Evolutionary conservation across 108 stramenopile genomes (phyloP), one percentile per base, ranked within the genome.

Genomic region (Skeletonema menzelii): DNA sequence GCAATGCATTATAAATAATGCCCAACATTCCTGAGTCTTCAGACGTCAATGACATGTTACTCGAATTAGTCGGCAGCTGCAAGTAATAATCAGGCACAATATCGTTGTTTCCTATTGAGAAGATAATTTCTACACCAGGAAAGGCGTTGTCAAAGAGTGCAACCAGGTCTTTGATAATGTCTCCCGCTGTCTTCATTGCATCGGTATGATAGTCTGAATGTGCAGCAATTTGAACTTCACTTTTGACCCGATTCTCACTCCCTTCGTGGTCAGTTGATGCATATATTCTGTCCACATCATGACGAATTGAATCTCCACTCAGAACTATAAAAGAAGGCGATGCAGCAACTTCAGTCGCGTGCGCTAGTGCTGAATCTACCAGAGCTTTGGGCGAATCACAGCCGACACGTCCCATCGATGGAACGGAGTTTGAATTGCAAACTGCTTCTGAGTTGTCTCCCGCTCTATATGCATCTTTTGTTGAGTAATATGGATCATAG

Each of bases 71-170:
- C 19, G 27, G 46, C 28, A 87, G 20, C 59, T 86, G 61, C 31
- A 88, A 28, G 56, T 87, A 87, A 59, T 92, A 92, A 69, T 92
- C 91, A 0, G 88, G 88, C 8, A 77, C 82, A 5, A 89, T 76
- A 68, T 90, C 91, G 65, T 92, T 92, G 65, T 92, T 92, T 38
- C 91, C 91, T 10, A 92, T n/a, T 11, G 71, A 58, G 12, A 81
- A 57, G 34, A 92, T 59, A 17, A 89, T 65, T 8, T 70, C 42
- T 32, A 67, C 38, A 44, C 72, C 40, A 7, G 74, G 79, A 64
- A 56, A 66, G 30, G 59, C 59, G 26, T 57, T 55, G 2, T 26
- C 3, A 11, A 69, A 12, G 6, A 55, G 46, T 20, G 42, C 8
- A 8, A 35, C 32, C 8, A 79, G 56, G 8, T 56, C 67, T 37